Evolutionary conservation across 352 stramenopile species (phyloP).

Genomic region (Phytophthora podocarpi): DNA sequence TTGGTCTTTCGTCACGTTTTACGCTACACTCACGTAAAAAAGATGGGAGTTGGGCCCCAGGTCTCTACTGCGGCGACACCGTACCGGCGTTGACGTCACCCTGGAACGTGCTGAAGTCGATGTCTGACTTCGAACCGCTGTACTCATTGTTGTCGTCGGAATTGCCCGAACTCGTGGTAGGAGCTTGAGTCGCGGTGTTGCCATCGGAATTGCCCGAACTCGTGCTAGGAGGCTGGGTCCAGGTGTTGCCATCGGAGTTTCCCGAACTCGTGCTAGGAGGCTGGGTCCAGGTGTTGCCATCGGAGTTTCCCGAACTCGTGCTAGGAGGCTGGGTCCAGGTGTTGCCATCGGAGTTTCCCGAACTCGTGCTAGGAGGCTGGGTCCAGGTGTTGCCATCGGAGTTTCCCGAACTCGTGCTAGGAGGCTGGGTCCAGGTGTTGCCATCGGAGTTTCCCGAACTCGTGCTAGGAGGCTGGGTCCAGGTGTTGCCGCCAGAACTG

Average conservation of each 20-base stretch:
- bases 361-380: too few species aligned
- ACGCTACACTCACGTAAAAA: conserved; percentile 43
- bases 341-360: too few species aligned
- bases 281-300: conserved; percentile 15
- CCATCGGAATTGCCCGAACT: conserved; percentile 3
- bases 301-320: conserved; percentile 3
- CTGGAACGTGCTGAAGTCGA: conserved; percentile 25
- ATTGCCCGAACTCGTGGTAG: conserved; percentile 4
- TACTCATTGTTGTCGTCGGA: conserved; percentile 20
- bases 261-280: background rate
- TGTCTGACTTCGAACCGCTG: conserved; percentile 36
- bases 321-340: conserved; percentile 5
- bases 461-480: too few species aligned
- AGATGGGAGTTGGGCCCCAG: background rate
- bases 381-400: conserved; percentile 12
- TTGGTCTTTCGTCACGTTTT: conserved; percentile 42
- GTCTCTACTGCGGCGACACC: conserved; percentile 27
- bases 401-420: too few species aligned
- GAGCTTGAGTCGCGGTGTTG: conserved; percentile 10
- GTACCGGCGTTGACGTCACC: conserved; percentile 17
- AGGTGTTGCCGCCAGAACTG: conserved; percentile 5
- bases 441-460: too few species aligned
- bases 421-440: too few species aligned
- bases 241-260: conserved; percentile 10
- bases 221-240: conserved; percentile 3